Evolutionary conservation across 2,329 filamentous ascomycete genomes (phyloP).

Genomic region (Botryotinia calthae): DNA sequence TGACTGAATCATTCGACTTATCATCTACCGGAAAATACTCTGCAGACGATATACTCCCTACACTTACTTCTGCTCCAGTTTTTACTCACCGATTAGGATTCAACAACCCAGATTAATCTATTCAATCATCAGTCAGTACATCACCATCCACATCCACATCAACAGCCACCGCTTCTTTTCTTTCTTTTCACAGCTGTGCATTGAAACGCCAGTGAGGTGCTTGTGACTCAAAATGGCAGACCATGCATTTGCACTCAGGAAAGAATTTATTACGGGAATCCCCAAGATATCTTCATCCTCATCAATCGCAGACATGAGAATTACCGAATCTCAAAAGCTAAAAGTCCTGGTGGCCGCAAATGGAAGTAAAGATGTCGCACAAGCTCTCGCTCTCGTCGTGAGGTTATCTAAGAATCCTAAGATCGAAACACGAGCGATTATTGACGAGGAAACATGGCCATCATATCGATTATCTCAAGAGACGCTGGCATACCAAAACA

Average conservation of each 20-base stretch:
- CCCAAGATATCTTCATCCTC: conserved; percentile 32
- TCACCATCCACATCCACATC: conserved; percentile 8
- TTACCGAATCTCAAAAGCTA: conserved; percentile 54
- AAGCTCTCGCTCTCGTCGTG: conserved; percentile 63
- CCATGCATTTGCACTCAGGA: conserved; percentile 22
- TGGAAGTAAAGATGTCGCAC: conserved; percentile 62
- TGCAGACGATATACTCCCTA: neutral
- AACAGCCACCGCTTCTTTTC: conserved; percentile 16
- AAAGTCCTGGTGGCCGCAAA: conserved; percentile 65
- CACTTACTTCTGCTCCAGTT: neutral
- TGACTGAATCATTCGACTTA: neutral
- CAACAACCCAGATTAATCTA: neutral
- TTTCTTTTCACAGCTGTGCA: neutral
- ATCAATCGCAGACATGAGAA: conserved; percentile 35
- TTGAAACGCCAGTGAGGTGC: neutral
- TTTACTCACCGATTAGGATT: neutral
- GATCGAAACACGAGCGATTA: conserved; percentile 60
- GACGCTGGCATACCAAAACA: conserved; percentile 58
- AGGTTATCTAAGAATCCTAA: conserved; percentile 63
- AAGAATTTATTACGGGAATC: conserved; percentile 23
- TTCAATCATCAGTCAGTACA: neutral
- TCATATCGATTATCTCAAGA: conserved; percentile 58
- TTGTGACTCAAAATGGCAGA: conserved; percentile 27
- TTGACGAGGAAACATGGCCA: conserved; percentile 58
- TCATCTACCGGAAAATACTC: neutral